Evolutionary conservation across 2,329 filamentous ascomycete species (phyloP).

Genomic region (Diaporthe sp.): DNA sequence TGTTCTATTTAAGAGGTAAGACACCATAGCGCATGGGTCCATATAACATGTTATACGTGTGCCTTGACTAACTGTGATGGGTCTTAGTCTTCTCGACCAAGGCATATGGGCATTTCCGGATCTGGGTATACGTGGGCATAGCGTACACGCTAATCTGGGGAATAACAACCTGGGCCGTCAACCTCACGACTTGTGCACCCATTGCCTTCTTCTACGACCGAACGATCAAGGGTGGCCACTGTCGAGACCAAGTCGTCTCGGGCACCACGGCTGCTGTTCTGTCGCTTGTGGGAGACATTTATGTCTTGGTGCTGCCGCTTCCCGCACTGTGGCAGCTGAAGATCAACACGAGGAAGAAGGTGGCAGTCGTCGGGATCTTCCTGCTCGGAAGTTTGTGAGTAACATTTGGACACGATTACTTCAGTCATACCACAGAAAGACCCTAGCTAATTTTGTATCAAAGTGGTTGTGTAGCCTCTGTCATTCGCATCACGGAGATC

Average conservation of each 20-base stretch:
- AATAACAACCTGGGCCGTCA: constrained; percentile 42
- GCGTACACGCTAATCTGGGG: constrained; percentile 43
- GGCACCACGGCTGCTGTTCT: constrained; percentile 43
- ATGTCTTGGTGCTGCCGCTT: constrained; percentile 21
- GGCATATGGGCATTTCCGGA: constrained; percentile 41
- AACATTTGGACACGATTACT: background rate
- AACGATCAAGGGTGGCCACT: constrained; percentile 40
- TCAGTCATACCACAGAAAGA: no score
- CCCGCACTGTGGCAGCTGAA: constrained; percentile 30
- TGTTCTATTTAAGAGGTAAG: constrained; percentile 43
- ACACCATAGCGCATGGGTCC: no score
- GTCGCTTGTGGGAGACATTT: constrained; percentile 29
- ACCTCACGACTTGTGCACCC: constrained; percentile 43
- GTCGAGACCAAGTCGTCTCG: constrained; percentile 41
- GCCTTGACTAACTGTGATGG: background rate
- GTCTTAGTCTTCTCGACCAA: constrained; percentile 10
- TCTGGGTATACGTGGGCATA: constrained; percentile 41
- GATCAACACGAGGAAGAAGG: constrained; percentile 37
- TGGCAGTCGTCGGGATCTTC: constrained; percentile 38
- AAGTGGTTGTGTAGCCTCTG: constrained; percentile 37
- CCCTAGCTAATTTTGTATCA: background rate
- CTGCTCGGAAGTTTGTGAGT: constrained; percentile 39
- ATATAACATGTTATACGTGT: background rate
- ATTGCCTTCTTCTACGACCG: constrained; percentile 44
- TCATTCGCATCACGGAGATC: constrained; percentile 35